These are phyloP conservation scores for Elsinoe perseae DNA, from an alignment of 2,329 filamentous ascomycete species.

Conservation along the genomic window DNA sequence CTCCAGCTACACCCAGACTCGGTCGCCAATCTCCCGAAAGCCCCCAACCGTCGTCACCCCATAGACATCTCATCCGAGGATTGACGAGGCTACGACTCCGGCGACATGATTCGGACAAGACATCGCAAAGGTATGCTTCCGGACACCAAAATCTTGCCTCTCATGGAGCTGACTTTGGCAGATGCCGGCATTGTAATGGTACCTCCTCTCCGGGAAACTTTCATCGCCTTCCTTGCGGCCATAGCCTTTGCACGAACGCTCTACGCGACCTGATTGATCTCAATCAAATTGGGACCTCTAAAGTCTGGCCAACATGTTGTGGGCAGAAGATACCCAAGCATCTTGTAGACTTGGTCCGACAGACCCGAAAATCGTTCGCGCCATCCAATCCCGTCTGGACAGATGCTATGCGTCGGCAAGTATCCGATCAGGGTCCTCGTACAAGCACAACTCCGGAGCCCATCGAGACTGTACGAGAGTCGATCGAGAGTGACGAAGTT, in stretches of 20 bases:
- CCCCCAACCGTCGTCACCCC: conserved; percentile 25
- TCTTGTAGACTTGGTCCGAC: conserved; percentile 31
- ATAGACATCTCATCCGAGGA: conserved; percentile 29
- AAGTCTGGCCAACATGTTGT: conserved; percentile 34
- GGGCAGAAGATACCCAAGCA: conserved; percentile 33
- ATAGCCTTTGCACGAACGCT: conserved; percentile 29
- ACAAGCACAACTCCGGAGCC: conserved; percentile 20
- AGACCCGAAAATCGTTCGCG: neutral
- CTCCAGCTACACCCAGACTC: conserved; percentile 25
- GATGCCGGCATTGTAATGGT: conserved; percentile 29
- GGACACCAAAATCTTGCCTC: neutral
- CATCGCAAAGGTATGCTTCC: conserved; percentile 20
- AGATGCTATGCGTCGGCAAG: conserved; percentile 28
- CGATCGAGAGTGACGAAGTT: neutral
- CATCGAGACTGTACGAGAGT: conserved; percentile 3
- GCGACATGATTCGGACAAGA: conserved; percentile 24
- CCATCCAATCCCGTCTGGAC: conserved; percentile 32
- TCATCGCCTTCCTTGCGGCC: conserved; percentile 30
- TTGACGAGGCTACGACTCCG: conserved; percentile 27
- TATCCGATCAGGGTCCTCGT: conserved; percentile 26
- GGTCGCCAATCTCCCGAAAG: conserved; percentile 25
- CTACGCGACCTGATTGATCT: conserved; percentile 31
- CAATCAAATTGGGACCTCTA: conserved; percentile 27
- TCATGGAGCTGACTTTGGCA: conserved; percentile 10
- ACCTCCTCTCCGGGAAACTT: conserved; percentile 23